A percentile compares a stretch with the other conserved stretches of the same genome.
Conservation (phyloP, 1,284 basidiomycete species). For the Puccinia polysora region DNA sequence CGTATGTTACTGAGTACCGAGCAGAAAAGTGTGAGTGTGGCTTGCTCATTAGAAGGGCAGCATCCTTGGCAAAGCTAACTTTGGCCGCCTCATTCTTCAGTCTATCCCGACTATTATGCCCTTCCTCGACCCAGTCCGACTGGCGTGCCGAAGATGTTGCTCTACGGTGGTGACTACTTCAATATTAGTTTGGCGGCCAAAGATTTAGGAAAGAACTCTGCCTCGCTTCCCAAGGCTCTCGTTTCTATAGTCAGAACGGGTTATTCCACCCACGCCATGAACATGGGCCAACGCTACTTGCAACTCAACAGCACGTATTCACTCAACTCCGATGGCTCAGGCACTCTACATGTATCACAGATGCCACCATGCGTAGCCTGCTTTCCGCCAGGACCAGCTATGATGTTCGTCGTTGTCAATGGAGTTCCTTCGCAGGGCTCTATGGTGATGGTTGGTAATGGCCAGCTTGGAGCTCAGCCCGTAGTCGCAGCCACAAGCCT, state of each 20-base stretch:
- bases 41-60: background rate
- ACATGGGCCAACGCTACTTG: conserved; percentile 53
- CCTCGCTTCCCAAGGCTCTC: conserved; percentile 47
- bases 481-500: conserved; percentile 47
- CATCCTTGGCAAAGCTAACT: conserved; percentile 24
- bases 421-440: conserved; percentile 76
- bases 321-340: conserved; percentile 50
- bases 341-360: conserved; percentile 65
- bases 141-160: conserved; percentile 67
- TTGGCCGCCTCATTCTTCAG: conserved; percentile 46
- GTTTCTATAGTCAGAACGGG: conserved; percentile 52
- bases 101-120: conserved; percentile 66
- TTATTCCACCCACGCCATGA: conserved; percentile 54
- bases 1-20: conserved; percentile 39
- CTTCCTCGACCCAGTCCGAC: conserved; percentile 66
- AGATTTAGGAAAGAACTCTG: conserved; percentile 26
- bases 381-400: conserved; percentile 76
- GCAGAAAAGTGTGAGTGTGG: conserved; percentile 41
- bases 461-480: conserved; percentile 67
- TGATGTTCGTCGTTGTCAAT: conserved; percentile 72
- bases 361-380: conserved; percentile 74
- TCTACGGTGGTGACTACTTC: conserved; percentile 82
- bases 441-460: conserved; percentile 71
- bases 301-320: conserved; percentile 52
- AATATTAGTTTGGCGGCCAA: conserved; percentile 61